Conservation (phyloP, 192 early-diverging fungal species). For the Coemansia erecta region DNA sequence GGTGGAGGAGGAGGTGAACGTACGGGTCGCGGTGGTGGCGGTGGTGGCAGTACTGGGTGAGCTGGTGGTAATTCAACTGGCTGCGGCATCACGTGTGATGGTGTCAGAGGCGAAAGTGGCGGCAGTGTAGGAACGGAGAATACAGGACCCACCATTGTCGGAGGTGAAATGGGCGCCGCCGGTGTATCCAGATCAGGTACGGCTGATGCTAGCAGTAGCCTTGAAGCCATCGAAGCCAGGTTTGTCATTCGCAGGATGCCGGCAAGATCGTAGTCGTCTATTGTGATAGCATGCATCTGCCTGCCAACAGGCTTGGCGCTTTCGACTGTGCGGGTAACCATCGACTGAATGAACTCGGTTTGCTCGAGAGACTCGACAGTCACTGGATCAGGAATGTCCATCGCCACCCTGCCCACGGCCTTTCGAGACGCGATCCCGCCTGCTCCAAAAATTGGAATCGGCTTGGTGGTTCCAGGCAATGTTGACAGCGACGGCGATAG, state of each 20-base stretch:
- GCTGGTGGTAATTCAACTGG: background rate
- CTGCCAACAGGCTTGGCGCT: background rate
- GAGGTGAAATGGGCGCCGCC: background rate
- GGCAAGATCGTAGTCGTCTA: constrained; percentile 26
- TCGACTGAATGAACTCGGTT: background rate
- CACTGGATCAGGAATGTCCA: background rate
- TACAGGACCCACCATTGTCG: background rate
- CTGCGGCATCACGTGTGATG: background rate
- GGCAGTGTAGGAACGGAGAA: constrained; percentile 2
- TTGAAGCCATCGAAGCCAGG: constrained; percentile 1
- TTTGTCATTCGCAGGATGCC: constrained; percentile 20
- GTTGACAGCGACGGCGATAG: no score
- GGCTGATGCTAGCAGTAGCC: background rate
- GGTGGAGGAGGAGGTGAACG: background rate
- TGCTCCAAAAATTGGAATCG: constrained; percentile 10
- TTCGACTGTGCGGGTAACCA: constrained; percentile 4
- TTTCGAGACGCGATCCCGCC: constrained; percentile 1
- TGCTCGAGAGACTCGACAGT: background rate
- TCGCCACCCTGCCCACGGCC: background rate
- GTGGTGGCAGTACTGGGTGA: background rate
- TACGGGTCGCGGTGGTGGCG: background rate
- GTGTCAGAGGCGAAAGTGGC: background rate
- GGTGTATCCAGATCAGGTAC: background rate
- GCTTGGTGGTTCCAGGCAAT: background rate
- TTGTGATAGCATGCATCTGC: constrained; percentile 22